Conservation (phyloP, 2,329 filamentous ascomycete genomes). For the Ceratocystis cacaofunesta region DNA sequence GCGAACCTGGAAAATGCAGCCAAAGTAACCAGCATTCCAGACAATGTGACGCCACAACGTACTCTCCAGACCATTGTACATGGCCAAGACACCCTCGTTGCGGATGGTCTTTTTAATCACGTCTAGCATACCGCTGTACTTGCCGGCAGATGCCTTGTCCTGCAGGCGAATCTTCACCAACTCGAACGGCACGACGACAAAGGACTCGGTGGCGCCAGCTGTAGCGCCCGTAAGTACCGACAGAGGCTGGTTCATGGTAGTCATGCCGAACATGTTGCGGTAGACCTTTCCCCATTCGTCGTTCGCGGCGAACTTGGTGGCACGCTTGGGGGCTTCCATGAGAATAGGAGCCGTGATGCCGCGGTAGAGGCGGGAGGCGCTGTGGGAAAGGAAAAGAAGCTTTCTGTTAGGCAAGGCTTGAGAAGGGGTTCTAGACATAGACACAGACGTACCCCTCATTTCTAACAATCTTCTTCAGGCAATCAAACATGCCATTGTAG, state of each 20-base stretch:
- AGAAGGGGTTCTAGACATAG: background rate
- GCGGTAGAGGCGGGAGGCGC: constrained; percentile 80
- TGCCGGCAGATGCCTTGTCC: constrained; percentile 82
- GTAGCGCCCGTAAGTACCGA: constrained; percentile 88
- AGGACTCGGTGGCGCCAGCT: constrained; percentile 86
- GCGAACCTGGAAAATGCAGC: constrained; percentile 95
- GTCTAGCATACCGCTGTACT: constrained; percentile 71
- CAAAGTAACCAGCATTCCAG: constrained; percentile 96
- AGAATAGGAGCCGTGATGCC: constrained; percentile 91
- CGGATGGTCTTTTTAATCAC: constrained; percentile 68
- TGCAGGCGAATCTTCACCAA: constrained; percentile 96
- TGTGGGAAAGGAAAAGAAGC: constrained; percentile 24
- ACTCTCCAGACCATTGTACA: constrained; percentile 94
- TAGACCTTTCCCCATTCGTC: constrained; percentile 96
- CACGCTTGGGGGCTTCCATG: constrained; percentile 89
- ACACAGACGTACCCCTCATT: constrained; percentile 65
- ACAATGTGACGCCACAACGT: constrained; percentile 84
- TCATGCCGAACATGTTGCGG: constrained; percentile 66
- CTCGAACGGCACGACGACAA: constrained; percentile 96
- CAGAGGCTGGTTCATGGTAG: constrained; percentile 81
- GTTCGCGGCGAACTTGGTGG: constrained; percentile 97
- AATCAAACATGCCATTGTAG: constrained; percentile 97
- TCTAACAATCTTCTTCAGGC: constrained; percentile 91
- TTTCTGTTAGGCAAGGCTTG: background rate
- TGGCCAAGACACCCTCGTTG: constrained; percentile 67